Conservation (phyloP, 768 basidiomycete species). For the Tricholomella constricta region DNA sequence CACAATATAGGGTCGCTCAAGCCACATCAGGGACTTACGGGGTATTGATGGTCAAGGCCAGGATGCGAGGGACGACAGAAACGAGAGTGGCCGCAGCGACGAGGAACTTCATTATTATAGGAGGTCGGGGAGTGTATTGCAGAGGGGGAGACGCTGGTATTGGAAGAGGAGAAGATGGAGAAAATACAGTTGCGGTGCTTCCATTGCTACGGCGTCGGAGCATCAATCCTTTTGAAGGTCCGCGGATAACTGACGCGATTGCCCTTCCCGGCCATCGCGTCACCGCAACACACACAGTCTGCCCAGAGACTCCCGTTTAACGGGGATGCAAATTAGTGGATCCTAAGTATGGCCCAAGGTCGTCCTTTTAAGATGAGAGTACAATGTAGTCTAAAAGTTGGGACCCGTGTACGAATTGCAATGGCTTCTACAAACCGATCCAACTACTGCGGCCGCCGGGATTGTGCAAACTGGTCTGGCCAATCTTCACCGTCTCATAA, state of each 20-base stretch:
- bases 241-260: neutral
- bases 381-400: too few relatives aligned
- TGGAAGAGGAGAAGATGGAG: constrained; percentile 10
- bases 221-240: constrained; percentile 18
- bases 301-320: too few relatives aligned
- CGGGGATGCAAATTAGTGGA: too few relatives aligned
- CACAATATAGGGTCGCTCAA: neutral
- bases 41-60: constrained; percentile 61
- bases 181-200: constrained; percentile 2
- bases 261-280: too few relatives aligned
- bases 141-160: constrained; percentile 6
- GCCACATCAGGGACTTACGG: constrained; percentile 41
- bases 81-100: constrained; percentile 34
- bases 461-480: constrained; percentile 93
- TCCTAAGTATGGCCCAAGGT: too few relatives aligned
- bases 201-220: constrained; percentile 20
- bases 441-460: constrained; percentile 88
- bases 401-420: too few relatives aligned
- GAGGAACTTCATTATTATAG: constrained; percentile 41
- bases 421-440: constrained; percentile 70
- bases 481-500: constrained; percentile 79
- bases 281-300: too few relatives aligned
- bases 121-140: constrained; percentile 9
- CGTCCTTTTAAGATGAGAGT: too few relatives aligned
- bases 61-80: constrained; percentile 39